Evolutionary conservation across 306 rosid genomes (phyloP).

Genomic region (Lithocarpus polystachyus): DNA sequence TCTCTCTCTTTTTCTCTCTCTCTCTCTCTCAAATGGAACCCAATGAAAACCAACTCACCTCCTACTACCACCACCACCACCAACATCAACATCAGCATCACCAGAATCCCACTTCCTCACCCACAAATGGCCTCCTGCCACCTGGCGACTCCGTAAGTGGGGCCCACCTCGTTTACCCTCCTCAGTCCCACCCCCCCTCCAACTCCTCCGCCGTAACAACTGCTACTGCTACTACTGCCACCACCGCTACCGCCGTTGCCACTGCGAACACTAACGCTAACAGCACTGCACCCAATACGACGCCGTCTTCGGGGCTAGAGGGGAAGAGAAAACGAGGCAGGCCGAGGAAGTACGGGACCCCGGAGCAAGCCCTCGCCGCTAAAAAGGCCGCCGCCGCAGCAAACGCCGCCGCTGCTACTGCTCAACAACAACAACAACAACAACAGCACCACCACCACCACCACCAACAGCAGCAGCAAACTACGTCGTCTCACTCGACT

Average conservation of each 20-base stretch:
- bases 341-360: slow-evolving; percentile 84
- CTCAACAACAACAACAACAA: background rate
- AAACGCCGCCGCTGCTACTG: background rate
- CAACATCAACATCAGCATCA: slow-evolving; percentile 33
- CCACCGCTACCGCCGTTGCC: no score
- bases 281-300: background rate
- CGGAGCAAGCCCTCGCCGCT: slow-evolving; percentile 85
- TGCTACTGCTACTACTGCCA: background rate
- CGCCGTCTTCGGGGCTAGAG: background rate
- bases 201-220: slow-evolving; percentile 52
- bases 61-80: slow-evolving; percentile 57
- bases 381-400: slow-evolving; percentile 56
- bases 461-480: background rate
- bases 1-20: background rate
- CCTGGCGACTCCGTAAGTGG: slow-evolving; percentile 39
- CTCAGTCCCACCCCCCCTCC: slow-evolving; percentile 36
- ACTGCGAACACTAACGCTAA: no score
- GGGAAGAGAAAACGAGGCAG: slow-evolving; percentile 82
- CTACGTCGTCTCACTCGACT: slow-evolving; percentile 64
- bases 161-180: slow-evolving; percentile 51
- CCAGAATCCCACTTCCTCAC: slow-evolving; percentile 28
- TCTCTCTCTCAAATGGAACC: slow-evolving; percentile 65
- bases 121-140: slow-evolving; percentile 64
- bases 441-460: no score
- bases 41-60: slow-evolving; percentile 81